Evolutionary conservation across 352 stramenopile species (phyloP), one percentile per base, ranked within the genome.

Genomic region (Globisporangium perplexum): DNA sequence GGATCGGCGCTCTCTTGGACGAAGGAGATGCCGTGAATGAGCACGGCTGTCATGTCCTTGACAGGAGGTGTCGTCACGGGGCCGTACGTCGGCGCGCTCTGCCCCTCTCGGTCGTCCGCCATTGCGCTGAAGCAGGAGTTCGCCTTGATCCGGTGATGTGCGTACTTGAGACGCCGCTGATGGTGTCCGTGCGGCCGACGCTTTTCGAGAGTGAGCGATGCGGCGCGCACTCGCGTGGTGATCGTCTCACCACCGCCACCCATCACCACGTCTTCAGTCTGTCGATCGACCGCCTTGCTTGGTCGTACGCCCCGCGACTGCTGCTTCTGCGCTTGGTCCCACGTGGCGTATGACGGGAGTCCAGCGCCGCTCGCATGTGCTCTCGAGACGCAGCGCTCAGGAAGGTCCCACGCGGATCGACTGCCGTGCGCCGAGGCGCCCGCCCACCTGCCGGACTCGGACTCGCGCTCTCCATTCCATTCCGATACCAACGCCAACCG

Each of bases 11-110:
- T 45, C 20, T 53, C 56, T 20, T 59, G 57, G 2, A 77, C 49
- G 39, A 20, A 20, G 2, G 62, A 62, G 43, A 71, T 35, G 38
- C 24, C 36, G 4, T 38, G 46, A n/a, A 60, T n/a, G 53, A 49
- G 46, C 45, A 60, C 57, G 7, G 65, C 59, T 7, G 59, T 53
- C 8, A 52, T 60, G 46, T 63, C 53, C 0, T 60, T 58, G 0
- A 51, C 59, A 10, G 51, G 51, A 1, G 74, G 65, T 0, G 65
- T 74, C 18, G 60, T 69, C 18, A 71, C 59, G 11, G 53, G 42
- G 18, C 69, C 66, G 52, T 80, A 86, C 38, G 44, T 60, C 1
- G 77, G 74, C n/a, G 74, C 85, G 45, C 53, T 65, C 18, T 73
- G 61, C 59, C 68, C 62, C n/a, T 65, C 38, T 23, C 57, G 63